Evolutionary conservation across 306 rosid genomes (phyloP), one percentile per base, ranked within the genome.

Genomic region (Pterocarpus macrocarpus): DNA sequence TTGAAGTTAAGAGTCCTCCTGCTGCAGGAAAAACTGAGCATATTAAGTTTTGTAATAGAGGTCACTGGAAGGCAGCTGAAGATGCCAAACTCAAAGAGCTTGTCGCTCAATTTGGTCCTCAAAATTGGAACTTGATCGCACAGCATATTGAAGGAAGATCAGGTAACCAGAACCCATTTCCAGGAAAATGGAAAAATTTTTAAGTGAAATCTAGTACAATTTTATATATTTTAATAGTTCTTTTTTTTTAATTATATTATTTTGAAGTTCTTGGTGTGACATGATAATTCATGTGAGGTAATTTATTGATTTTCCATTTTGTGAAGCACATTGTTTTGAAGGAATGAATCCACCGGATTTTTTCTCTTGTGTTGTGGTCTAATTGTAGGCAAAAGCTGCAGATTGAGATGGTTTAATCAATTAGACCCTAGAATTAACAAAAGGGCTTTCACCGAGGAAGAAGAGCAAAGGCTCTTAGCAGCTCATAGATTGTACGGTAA

Each of bases 371-470:
- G 61, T n/a, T 55, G 59, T 53, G 28, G 28, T 50, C 16, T 6
- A 10, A 65, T 68, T 84, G 80, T 71, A 94, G 98, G 98, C 1
- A 94, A 94, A 76, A 94, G 98, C 72, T 94, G 98, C 68, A 91
- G 98, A 91, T 81, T 94, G 75, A 94, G 98, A 71, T 94, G 98
- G 98, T 94, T 92, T 78, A 94, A 94, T 68, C 98, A 94, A 63
- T 83, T 94, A 63, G 98, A 94, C 73, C 97, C 98, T 47, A 88
- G 89, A 72, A 92, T 94, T 8, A 94, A 94, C 90, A 87, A 76
- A 63, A 81, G 79, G 89, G 81, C 92, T 2, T 94, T 94, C 50
- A 82, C 82, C 7, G 92, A 91, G 34, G 97, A 92, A 67, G 98
- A 94, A 82, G 97, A 91, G 75, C 97, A 86, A 41, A 91, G 90